Percentiles rank a stretch among this genome's conserved stretches.
Conservation (phyloP, 805 yeast species). For the Barnettozyma sp. region DNA sequence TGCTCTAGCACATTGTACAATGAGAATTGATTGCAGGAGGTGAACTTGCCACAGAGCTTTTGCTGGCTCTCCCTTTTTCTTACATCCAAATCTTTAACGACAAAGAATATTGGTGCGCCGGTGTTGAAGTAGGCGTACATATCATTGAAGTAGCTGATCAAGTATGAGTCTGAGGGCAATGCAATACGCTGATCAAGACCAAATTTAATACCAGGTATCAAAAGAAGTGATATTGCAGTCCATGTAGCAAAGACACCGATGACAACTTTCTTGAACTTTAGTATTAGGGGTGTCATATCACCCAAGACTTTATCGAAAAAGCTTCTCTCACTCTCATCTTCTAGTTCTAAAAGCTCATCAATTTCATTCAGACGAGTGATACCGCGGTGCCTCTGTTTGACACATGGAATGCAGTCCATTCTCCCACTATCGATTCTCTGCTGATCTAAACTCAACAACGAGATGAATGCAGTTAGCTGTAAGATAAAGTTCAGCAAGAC, state of each 20-base stretch:
- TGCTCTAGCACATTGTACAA: slow-evolving; percentile 77
- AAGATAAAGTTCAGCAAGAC: slow-evolving; percentile 66
- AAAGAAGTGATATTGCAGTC: slow-evolving; percentile 60
- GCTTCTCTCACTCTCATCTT: slow-evolving; percentile 24
- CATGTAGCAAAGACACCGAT: slow-evolving; percentile 50
- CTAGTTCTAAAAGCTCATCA: slow-evolving; percentile 24
- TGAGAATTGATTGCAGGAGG: slow-evolving; percentile 76
- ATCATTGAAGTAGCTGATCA: slow-evolving; percentile 75
- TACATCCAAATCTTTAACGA: slow-evolving; percentile 61
- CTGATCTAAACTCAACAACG: slow-evolving; percentile 65
- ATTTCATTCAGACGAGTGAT: slow-evolving; percentile 18
- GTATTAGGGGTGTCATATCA: slow-evolving; percentile 47
- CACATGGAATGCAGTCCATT: slow-evolving; percentile 57
- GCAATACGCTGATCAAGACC: slow-evolving; percentile 92
- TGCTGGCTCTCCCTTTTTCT: slow-evolving; percentile 60
- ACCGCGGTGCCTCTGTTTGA: slow-evolving; percentile 24
- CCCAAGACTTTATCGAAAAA: slow-evolving; percentile 37
- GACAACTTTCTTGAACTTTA: slow-evolving; percentile 42
- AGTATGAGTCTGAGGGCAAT: slow-evolving; percentile 73
- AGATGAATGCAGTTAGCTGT: slow-evolving; percentile 76
- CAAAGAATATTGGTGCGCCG: slow-evolving; percentile 91
- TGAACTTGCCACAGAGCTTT: slow-evolving; percentile 77
- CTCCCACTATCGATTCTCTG: slow-evolving; percentile 50
- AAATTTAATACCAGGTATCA: slow-evolving; percentile 60
- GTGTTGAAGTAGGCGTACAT: slow-evolving; percentile 65